These are phyloP conservation scores for Pythium chondricola DNA, from an alignment of 352 stramenopile species.

Conservation along the genomic window DNA sequence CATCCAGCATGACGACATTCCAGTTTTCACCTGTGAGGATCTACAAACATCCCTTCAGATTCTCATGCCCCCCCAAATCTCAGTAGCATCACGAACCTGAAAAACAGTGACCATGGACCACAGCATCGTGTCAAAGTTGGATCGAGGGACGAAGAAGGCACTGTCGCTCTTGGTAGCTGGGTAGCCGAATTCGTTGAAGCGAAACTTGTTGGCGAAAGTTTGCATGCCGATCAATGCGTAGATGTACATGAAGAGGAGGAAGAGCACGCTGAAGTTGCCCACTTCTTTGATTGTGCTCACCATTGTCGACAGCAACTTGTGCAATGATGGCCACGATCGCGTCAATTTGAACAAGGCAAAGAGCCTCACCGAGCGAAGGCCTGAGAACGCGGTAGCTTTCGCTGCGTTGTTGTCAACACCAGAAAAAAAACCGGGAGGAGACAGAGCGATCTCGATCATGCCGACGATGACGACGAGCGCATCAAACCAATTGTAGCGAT, in stretches of 20 bases:
- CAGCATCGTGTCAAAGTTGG: slow-evolving; percentile 65
- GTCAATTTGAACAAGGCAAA: slow-evolving; percentile 91
- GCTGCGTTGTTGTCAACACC: slow-evolving; percentile 1
- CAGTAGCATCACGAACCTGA: slow-evolving; percentile 24
- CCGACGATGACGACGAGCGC: slow-evolving; percentile 43
- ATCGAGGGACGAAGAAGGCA: slow-evolving; percentile 33
- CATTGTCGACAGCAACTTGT: slow-evolving; percentile 90
- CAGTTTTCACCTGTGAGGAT: slow-evolving; percentile 92
- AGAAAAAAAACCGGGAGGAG: slow-evolving; percentile 31
- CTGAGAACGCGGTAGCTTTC: slow-evolving; percentile 47
- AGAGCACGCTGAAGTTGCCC: slow-evolving; percentile 87
- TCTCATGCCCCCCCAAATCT: neutral
- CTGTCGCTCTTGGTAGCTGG: slow-evolving; percentile 26
- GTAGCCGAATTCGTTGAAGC: slow-evolving; percentile 73
- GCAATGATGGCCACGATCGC: slow-evolving; percentile 85
- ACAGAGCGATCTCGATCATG: slow-evolving; percentile 34
- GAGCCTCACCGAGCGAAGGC: slow-evolving; percentile 80
- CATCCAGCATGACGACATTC: slow-evolving; percentile 89
- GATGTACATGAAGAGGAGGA: slow-evolving; percentile 93
- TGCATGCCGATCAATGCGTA: slow-evolving; percentile 91
- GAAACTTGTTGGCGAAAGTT: slow-evolving; percentile 89
- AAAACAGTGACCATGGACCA: slow-evolving; percentile 74
- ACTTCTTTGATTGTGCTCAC: slow-evolving; percentile 86
- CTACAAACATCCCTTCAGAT: slow-evolving; percentile 19
- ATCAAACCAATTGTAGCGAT: slow-evolving; percentile 83